phyloP scores from a whole-genome alignment of 2,329 filamentous ascomycete species.

The Beauveria rudraprayagi region DNA sequence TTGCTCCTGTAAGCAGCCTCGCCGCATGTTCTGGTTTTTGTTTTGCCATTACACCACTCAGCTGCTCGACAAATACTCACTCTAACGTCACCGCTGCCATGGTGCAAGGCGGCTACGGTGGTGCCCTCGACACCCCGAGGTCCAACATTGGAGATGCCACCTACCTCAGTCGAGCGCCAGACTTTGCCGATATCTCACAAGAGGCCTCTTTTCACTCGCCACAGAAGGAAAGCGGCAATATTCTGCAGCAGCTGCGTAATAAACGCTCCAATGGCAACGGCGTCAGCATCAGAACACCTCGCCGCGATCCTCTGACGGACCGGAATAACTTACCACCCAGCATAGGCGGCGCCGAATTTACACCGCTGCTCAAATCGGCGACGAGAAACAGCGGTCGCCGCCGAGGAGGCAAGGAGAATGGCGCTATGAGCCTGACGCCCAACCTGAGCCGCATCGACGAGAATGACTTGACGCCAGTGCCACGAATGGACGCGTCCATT shows the following conservation, averaged over 20 bases:
- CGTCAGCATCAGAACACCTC: conserved; percentile 63
- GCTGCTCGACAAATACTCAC: conserved; percentile 3
- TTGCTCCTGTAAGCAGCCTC: not conserved
- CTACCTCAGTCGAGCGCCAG: conserved; percentile 59
- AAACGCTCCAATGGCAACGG: conserved; percentile 46
- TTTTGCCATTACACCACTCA: conserved; percentile 11
- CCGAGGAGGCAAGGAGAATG: conserved; percentile 56
- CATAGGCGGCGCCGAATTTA: conserved; percentile 73
- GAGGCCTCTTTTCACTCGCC: conserved; percentile 83
- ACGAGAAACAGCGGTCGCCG: conserved; percentile 62
- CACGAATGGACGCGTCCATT: conserved; percentile 64
- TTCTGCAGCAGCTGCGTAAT: conserved; percentile 68
- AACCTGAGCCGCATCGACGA: conserved; percentile 58
- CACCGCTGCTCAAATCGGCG: conserved; percentile 80
- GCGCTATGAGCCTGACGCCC: conserved; percentile 57
- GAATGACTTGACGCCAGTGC: conserved; percentile 67
- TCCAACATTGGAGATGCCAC: conserved; percentile 80
- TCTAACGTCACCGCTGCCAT: conserved; percentile 30
- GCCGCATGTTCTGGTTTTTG: not conserved
- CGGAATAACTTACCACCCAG: conserved; percentile 62
- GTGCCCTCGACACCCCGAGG: conserved; percentile 73
- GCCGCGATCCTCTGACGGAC: conserved; percentile 63
- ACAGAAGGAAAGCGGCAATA: conserved; percentile 52
- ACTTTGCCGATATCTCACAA: conserved; percentile 72
- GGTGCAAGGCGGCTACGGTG: conserved; percentile 54